These are phyloP conservation scores for Entomortierella lignicola DNA, from an alignment of 192 early-diverging fungal species.

Conservation along the genomic window DNA sequence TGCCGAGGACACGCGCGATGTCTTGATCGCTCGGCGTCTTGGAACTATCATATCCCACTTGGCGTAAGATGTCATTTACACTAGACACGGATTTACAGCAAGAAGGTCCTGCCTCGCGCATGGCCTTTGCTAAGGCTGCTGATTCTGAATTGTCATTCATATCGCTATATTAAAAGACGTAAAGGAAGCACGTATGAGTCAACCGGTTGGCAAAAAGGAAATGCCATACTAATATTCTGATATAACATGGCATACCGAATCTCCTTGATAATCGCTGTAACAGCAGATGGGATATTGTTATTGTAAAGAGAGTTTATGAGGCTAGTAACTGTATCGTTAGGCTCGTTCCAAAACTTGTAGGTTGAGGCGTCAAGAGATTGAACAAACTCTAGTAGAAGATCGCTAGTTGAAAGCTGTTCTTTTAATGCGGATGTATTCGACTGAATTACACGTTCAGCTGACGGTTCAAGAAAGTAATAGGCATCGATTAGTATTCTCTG, in stretches of 20 bases:
- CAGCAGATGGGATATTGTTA: slow-evolving; percentile 35
- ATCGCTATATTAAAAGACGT: slow-evolving; percentile 23
- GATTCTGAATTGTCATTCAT: slow-evolving; percentile 41
- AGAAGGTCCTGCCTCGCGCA: slow-evolving; percentile 64
- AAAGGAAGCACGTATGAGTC: not conserved
- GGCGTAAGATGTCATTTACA: slow-evolving; percentile 56
- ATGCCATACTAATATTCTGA: not conserved
- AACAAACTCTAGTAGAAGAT: slow-evolving; percentile 35
- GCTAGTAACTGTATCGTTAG: slow-evolving; percentile 37
- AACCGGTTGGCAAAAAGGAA: not conserved
- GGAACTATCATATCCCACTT: slow-evolving; percentile 48
- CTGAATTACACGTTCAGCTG: slow-evolving; percentile 47
- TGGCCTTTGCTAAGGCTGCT: slow-evolving; percentile 52
- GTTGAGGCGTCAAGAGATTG: slow-evolving; percentile 32
- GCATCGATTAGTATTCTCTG: too few relatives aligned
- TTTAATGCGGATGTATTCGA: slow-evolving; percentile 29
- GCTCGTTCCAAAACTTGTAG: slow-evolving; percentile 49
- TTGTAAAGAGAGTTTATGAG: slow-evolving; percentile 44
- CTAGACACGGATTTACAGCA: slow-evolving; percentile 56
- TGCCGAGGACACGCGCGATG: slow-evolving; percentile 70
- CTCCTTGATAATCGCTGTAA: slow-evolving; percentile 25
- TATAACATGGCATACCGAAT: slow-evolving; percentile 29
- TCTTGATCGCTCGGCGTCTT: slow-evolving; percentile 57
- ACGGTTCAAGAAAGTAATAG: not conserved
- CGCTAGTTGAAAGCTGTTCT: slow-evolving; percentile 34